phyloP scores from a whole-genome alignment of 768 basidiomycete species.

The Dendrothele bispora region DNA sequence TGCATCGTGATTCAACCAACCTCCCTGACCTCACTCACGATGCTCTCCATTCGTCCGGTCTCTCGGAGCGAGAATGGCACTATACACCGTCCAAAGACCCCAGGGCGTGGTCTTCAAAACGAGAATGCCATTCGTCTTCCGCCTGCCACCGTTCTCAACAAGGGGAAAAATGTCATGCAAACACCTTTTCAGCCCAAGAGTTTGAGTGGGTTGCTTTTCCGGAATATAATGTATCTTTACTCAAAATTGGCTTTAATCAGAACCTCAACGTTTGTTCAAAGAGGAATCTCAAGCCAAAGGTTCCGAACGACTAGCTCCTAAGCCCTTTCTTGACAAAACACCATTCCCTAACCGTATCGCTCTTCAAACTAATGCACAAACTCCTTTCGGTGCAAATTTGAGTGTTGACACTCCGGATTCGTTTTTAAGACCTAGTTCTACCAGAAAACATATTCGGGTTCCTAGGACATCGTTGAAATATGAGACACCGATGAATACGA shows the following conservation, averaged over 20 bases:
- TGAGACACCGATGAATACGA: constrained; percentile 61
- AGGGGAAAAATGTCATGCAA: constrained; percentile 36
- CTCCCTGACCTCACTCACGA: too few species aligned
- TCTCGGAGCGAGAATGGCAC: constrained; percentile 26
- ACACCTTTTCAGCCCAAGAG: constrained; percentile 34
- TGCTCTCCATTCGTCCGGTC: constrained; percentile 40
- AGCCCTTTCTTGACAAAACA: constrained; percentile 73
- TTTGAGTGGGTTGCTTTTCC: not conserved
- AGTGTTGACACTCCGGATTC: constrained; percentile 39
- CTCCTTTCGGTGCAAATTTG: constrained; percentile 34
- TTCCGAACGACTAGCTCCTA: constrained; percentile 19
- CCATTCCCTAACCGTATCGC: constrained; percentile 66
- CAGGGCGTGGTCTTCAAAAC: constrained; percentile 46
- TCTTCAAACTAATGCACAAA: constrained; percentile 27
- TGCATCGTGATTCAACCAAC: too few species aligned
- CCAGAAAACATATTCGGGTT: constrained; percentile 60
- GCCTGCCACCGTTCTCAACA: constrained; percentile 42
- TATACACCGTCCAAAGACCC: constrained; percentile 47
- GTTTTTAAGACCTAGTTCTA: constrained; percentile 63
- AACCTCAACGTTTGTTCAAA: not conserved
- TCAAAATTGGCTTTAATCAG: not conserved
- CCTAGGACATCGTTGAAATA: constrained; percentile 52
- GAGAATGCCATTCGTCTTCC: constrained; percentile 49
- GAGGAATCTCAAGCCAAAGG: constrained; percentile 4
- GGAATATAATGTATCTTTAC: not conserved